Percentiles rank a stretch among this genome's conserved stretches.
Evolutionary conservation across 805 yeast species (phyloP).

Genomic region (Nakazawaea pomicola): DNA sequence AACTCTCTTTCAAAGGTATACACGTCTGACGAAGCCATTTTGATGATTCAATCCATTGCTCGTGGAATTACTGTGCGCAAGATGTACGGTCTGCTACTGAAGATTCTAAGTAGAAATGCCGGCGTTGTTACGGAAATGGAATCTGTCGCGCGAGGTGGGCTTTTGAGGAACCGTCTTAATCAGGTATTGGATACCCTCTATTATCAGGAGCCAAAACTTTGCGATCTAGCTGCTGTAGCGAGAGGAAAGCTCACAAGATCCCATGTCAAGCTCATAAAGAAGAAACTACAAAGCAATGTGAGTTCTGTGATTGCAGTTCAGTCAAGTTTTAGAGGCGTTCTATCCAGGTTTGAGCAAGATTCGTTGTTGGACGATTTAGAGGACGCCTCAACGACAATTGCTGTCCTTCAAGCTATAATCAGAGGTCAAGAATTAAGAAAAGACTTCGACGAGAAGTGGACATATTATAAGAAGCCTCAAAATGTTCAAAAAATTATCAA

Average conservation of each 20-base stretch:
- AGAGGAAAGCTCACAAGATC: slow-evolving; percentile 38
- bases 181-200: slow-evolving; percentile 36
- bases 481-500: slow-evolving; percentile 58
- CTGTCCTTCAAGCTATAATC: slow-evolving; percentile 46
- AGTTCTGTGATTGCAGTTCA: slow-evolving; percentile 42
- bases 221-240: slow-evolving; percentile 35
- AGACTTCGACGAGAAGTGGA: slow-evolving; percentile 26
- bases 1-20: slow-evolving; percentile 18
- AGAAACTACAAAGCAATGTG: slow-evolving; percentile 17
- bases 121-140: slow-evolving; percentile 29
- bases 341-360: slow-evolving; percentile 53
- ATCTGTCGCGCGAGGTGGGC: slow-evolving; percentile 39
- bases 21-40: slow-evolving; percentile 23
- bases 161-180: slow-evolving; percentile 36
- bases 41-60: slow-evolving; percentile 34
- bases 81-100: slow-evolving; percentile 7
- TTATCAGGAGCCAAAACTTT: slow-evolving; percentile 32
- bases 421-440: slow-evolving; percentile 45
- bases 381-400: slow-evolving; percentile 32
- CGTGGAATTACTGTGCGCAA: slow-evolving; percentile 22
- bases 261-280: slow-evolving; percentile 17
- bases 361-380: slow-evolving; percentile 49
- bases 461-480: slow-evolving; percentile 42
- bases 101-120: slow-evolving; percentile 15
- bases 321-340: slow-evolving; percentile 57